Base-by-base conservation (phyloP, 495 filamentous ascomycete genomes). In the Amorphotheca resinae region DNA sequence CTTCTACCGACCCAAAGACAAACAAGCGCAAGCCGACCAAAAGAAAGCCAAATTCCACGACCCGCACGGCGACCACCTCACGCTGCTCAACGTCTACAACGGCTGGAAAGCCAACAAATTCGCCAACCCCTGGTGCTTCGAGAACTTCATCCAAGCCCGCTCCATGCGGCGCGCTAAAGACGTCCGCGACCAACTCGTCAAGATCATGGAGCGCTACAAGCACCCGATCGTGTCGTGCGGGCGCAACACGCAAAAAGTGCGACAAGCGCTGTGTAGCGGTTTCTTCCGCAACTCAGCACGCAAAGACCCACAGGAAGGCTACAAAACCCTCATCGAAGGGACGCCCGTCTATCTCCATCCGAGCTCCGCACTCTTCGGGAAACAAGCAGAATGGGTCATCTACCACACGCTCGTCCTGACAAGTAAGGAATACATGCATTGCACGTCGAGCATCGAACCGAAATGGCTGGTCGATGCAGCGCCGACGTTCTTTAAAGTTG, bases 1-100 rank as follows among this genome's bases (percentile, higher is more conserved):
- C 34, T 99, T 96, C 62, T 93, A 95, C 58, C 78, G 91, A 0
- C 91, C 93, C 0, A 94, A 95, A 50, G 91, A 96, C 51, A 96
- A 96, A 59, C 91, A 96, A 54, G 74, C 79, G 38, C 86, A 94
- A 57, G 91, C 91, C 9, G 91, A 96, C 53, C 85, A 95, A 60
- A 96, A 95, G 69, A 96, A 95, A 59, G 72, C 87, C 30, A 94
- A 93, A 58, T 96, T 96, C 64, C 86, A 95, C 60, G 93, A 96
- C 55, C 85, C 88, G 0, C 77, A 84, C 41, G 89, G 93, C 26
- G 91, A 99, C 49, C 91, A 99, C 55, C 65, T 96, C 2, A 99
- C 91, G 1, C 66, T 96, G 0, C 72, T 99, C 21, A 96, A 96
- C 56, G 93, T 96, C 2, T 99, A 95, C 69, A 94, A 95, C 53